Percentiles rank a stretch among this genome's conserved stretches.
These are phyloP conservation scores for Pseudopithomyces chartarum DNA, from an alignment of 2,329 filamentous ascomycete species.

Conservation along the genomic window DNA sequence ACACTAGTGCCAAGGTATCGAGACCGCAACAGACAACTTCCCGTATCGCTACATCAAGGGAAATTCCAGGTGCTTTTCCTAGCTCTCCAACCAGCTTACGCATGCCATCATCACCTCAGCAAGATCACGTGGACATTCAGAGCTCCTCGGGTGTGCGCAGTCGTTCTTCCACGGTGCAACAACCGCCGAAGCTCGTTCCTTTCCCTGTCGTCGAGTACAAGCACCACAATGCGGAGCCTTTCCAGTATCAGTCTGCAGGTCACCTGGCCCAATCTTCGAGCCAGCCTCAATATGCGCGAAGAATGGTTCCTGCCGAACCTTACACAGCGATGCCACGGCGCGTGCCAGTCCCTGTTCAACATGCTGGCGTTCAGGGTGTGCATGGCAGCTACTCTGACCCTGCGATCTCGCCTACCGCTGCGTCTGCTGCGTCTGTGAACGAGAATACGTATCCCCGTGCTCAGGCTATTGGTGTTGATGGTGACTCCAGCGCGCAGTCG, in stretches of 20 bases:
- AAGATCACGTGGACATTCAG: constrained; percentile 18
- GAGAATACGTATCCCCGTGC: constrained; percentile 9
- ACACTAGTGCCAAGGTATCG: neutral
- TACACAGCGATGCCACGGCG: constrained; percentile 41
- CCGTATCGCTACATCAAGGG: constrained; percentile 32
- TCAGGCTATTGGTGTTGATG: constrained; percentile 16
- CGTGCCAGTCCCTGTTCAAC: constrained; percentile 39
- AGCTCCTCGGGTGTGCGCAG: constrained; percentile 16
- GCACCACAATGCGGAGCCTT: constrained; percentile 30
- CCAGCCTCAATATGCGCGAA: constrained; percentile 35
- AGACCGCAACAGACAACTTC: constrained; percentile 33
- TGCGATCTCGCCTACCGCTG: constrained; percentile 14
- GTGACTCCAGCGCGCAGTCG: constrained; percentile 20
- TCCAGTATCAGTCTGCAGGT: constrained; percentile 39
- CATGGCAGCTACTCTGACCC: constrained; percentile 31
- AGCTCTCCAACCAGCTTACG: constrained; percentile 30
- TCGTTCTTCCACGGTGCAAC: constrained; percentile 28
- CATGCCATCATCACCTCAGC: constrained; percentile 26
- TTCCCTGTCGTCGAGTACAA: constrained; percentile 34
- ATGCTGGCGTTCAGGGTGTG: constrained; percentile 16
- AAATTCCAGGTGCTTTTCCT: constrained; percentile 46
- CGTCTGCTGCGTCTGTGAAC: constrained; percentile 13
- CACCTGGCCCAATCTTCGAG: constrained; percentile 29
- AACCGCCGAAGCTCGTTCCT: constrained; percentile 29
- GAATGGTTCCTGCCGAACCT: constrained; percentile 31